phyloP scores from a whole-genome alignment of 2,329 filamentous ascomycete genomes.

The Aspergillus fumigatus region DNA sequence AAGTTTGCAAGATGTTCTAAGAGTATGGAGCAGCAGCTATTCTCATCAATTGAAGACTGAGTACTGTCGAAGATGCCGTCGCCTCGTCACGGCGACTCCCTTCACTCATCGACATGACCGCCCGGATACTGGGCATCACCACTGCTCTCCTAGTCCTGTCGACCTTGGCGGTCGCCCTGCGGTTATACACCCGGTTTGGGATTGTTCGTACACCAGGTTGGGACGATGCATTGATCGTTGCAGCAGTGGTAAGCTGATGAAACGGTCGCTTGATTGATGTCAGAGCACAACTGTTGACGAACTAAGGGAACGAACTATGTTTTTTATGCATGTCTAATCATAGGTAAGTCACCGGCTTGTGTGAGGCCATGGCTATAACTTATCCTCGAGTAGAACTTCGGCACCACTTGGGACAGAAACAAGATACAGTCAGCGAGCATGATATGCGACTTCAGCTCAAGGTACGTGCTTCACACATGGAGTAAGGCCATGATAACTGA shows the following conservation, averaged over 20 bases:
- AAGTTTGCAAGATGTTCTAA: neutral
- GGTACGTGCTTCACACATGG: conserved; percentile 11
- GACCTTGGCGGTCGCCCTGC: conserved; percentile 15
- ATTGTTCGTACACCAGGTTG: conserved; percentile 21
- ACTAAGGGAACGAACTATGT: neutral
- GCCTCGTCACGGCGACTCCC: neutral
- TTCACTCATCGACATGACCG: conserved; percentile 13
- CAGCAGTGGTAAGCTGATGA: conserved; percentile 16
- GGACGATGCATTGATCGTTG: conserved; percentile 24
- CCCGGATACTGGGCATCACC: conserved; percentile 14
- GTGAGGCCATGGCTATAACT: neutral
- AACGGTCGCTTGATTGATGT: neutral
- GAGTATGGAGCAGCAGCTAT: neutral
- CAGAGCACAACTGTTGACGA: conserved; percentile 1
- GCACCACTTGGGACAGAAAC: conserved; percentile 19
- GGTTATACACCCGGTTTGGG: conserved; percentile 20
- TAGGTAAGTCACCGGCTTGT: conserved; percentile 3
- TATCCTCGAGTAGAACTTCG: conserved; percentile 13
- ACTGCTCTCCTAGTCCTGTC: conserved; percentile 18
- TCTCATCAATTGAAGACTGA: neutral
- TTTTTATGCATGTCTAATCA: conserved; percentile 11
- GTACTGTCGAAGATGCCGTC: neutral
- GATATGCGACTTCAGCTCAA: conserved; percentile 14
- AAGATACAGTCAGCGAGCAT: conserved; percentile 1
- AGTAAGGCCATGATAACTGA: neutral